Evolutionary conservation across 2,329 filamentous ascomycete genomes (phyloP), one percentile per base, ranked within the genome.

Genomic region (Beauveria asiatica): DNA sequence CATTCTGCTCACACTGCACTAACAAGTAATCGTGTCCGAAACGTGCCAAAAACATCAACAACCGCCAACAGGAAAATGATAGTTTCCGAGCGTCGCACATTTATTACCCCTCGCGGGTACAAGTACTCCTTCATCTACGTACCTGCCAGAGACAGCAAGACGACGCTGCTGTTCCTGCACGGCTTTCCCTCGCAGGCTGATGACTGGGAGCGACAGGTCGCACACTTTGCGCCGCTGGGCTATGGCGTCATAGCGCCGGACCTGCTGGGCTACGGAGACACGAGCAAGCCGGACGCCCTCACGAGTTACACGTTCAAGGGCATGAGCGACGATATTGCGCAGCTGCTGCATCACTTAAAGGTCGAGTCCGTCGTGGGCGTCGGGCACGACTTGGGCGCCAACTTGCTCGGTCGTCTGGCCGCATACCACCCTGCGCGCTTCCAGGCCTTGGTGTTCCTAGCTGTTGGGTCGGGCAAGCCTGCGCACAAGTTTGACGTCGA

Each of bases 141-240:
- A 5, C 42, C 68, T 3, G 66, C 63, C 4, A 48, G 66, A 3
- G 62, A 57, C 1, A 27, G 62, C 1, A 59, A 65, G 8, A 63
- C 68, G 5, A 78, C 76, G 0, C 65, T 81, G 4, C 67, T 82
- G 16, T 70, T 81, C 59, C 70, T 81, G 13, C 79, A 81, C 62
- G 78, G 79, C 39, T 78, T 79, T 54, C 78, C 78, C 30, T 78
- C 76, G 5, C 75, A 74, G 41, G 69, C 72, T 13, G 67, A 71
- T 39, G 78, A 80, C 67, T 81, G 77, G 74, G 60, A 67, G 3
- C 65, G 70, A 57, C 75, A 78, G 59, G 67, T 77, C 5, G 44
- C 59, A 0, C 62, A 70, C 59, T 72, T 80, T 54, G 63, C 67
- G 0, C 57, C 66, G 0, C 39, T 62, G 2, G 76, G 76, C 1